phyloP scores from a whole-genome alignment of 2,329 filamentous ascomycete genomes.

The Fusarium euwallaceae region DNA sequence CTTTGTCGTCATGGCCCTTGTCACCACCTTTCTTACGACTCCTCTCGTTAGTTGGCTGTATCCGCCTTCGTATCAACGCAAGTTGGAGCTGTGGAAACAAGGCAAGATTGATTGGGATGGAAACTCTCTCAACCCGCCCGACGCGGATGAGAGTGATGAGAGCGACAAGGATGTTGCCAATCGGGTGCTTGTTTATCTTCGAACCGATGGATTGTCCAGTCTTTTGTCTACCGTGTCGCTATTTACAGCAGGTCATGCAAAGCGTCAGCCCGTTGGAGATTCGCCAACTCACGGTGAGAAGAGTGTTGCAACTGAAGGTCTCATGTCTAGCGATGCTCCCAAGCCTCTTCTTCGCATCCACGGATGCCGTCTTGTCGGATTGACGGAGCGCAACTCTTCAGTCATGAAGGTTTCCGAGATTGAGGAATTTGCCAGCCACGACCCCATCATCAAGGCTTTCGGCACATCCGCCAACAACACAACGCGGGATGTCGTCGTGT shows the following conservation, averaged over 20 bases:
- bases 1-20: constrained; percentile 91
- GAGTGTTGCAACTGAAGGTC: neutral
- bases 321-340: neutral
- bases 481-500: constrained; percentile 71
- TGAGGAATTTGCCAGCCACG: constrained; percentile 77
- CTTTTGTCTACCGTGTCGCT: constrained; percentile 38
- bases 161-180: constrained; percentile 9
- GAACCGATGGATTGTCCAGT: constrained; percentile 41
- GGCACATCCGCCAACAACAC: constrained; percentile 56
- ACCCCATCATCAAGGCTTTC: constrained; percentile 91
- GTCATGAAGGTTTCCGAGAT: constrained; percentile 92
- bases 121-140: constrained; percentile 45
- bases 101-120: constrained; percentile 89
- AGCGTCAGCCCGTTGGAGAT: neutral
- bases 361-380: constrained; percentile 84
- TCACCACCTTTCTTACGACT: constrained; percentile 87
- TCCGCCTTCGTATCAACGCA: constrained; percentile 70
- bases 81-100: constrained; percentile 70
- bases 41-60: constrained; percentile 80
- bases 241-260: constrained; percentile 14
- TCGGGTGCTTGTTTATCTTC: constrained; percentile 34
- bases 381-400: constrained; percentile 91
- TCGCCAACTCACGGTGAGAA: neutral
- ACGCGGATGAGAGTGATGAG: neutral
- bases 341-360: constrained; percentile 58